Percentiles rank a stretch among this genome's conserved stretches.
phyloP scores from a whole-genome alignment of 257 asterid genomes.

The Gardenia jasminoides region DNA sequence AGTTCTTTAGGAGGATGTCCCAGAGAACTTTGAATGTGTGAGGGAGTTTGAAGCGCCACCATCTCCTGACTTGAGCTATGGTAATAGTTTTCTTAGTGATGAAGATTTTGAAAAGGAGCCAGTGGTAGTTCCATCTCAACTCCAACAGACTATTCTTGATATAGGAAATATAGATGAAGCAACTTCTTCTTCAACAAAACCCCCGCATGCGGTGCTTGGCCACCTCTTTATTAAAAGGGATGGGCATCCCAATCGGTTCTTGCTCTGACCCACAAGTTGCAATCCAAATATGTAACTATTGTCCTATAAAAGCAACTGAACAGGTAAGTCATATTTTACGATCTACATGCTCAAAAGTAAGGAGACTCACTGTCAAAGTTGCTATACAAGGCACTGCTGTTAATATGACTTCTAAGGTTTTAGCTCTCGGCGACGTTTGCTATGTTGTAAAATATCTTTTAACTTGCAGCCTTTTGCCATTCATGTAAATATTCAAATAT shows the following conservation, averaged over 20 bases:
- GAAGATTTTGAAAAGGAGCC: slow-evolving; percentile 89
- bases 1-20: slow-evolving; percentile 56
- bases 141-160: slow-evolving; percentile 48
- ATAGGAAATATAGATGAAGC: slow-evolving; percentile 39
- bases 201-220: slow-evolving; percentile 84
- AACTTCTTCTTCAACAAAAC: slow-evolving; percentile 42
- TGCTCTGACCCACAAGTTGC: slow-evolving; percentile 80
- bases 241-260: slow-evolving; percentile 65
- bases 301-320: slow-evolving; percentile 86
- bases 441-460: slow-evolving; percentile 8
- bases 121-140: slow-evolving; percentile 67
- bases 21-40: slow-evolving; percentile 75
- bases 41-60: slow-evolving; percentile 84
- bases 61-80: slow-evolving; percentile 83
- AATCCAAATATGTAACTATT: slow-evolving; percentile 80
- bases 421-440: background rate
- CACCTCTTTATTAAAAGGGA: slow-evolving; percentile 77
- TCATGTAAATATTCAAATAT: background rate
- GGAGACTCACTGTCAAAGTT: background rate
- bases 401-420: background rate
- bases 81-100: slow-evolving; percentile 54
- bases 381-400: background rate
- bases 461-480: background rate
- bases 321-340: slow-evolving; percentile 39
- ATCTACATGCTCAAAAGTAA: background rate